Evolutionary conservation across 1,284 basidiomycete genomes (phyloP).

Genomic region (Clitocybe nebularis): DNA sequence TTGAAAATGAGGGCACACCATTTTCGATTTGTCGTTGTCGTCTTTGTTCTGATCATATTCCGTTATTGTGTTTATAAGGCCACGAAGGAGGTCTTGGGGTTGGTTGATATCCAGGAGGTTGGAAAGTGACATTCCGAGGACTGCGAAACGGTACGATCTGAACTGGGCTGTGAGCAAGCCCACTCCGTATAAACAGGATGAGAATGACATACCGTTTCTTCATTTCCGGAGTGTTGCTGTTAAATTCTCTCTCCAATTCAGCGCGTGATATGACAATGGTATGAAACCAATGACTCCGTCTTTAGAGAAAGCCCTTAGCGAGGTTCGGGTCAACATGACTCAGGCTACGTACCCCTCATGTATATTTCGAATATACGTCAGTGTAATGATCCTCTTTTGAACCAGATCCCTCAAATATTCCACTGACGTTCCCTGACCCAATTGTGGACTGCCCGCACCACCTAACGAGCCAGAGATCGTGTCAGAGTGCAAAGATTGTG

Average conservation of each 20-base stretch:
- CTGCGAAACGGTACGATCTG: slow-evolving; percentile 75
- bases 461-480: slow-evolving; percentile 32
- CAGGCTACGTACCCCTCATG: slow-evolving; percentile 77
- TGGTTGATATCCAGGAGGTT: slow-evolving; percentile 76
- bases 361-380: slow-evolving; percentile 79
- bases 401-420: slow-evolving; percentile 75
- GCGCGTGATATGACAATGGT: slow-evolving; percentile 73
- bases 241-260: slow-evolving; percentile 73
- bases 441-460: slow-evolving; percentile 40
- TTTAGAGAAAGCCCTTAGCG: too few relatives aligned
- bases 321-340: too few relatives aligned
- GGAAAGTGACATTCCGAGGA: slow-evolving; percentile 82
- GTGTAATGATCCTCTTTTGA: slow-evolving; percentile 78
- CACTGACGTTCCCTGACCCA: slow-evolving; percentile 61
- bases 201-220: slow-evolving; percentile 59
- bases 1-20: slow-evolving; percentile 39
- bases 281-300: slow-evolving; percentile 84
- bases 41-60: slow-evolving; percentile 81
- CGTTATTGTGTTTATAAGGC: slow-evolving; percentile 62
- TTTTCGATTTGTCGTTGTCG: slow-evolving; percentile 77
- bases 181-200: slow-evolving; percentile 6
- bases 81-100: slow-evolving; percentile 72
- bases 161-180: slow-evolving; percentile 8
- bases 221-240: slow-evolving; percentile 57
- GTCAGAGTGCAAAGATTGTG: slow-evolving; percentile 58